Evolutionary conservation across 495 filamentous ascomycete genomes (phyloP).

Genomic region (Trichocladium antarcticum): DNA sequence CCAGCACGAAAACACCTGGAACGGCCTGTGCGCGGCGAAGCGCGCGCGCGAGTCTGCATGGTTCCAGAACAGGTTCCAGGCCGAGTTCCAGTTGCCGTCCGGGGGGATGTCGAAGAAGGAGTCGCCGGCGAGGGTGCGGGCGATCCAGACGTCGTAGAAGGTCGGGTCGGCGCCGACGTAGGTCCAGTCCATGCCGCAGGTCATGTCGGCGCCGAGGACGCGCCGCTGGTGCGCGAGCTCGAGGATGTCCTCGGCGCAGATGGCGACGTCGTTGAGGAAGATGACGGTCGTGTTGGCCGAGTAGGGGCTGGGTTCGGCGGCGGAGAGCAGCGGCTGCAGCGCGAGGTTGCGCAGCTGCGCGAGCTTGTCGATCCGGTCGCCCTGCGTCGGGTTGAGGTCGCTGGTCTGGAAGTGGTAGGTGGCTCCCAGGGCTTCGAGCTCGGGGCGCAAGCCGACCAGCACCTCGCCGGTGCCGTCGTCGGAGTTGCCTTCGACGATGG

Average conservation of each 20-base stretch:
- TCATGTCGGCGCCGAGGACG: conserved; percentile 39
- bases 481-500: conserved; percentile 41
- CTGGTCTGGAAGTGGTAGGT: conserved; percentile 31
- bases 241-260: conserved; percentile 43
- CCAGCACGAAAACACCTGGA: conserved; percentile 48
- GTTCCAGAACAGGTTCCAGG: conserved; percentile 40
- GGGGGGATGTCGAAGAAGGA: conserved; percentile 40
- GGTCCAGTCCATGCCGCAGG: conserved; percentile 46
- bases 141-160: conserved; percentile 45
- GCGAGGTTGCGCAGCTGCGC: conserved; percentile 38
- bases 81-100: conserved; percentile 33
- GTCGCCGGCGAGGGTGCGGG: conserved; percentile 39
- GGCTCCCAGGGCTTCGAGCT: conserved; percentile 26
- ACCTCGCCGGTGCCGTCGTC: conserved; percentile 42
- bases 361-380: conserved; percentile 31
- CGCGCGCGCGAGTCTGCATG: conserved; percentile 21
- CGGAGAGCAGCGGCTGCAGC: conserved; percentile 27
- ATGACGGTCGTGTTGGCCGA: conserved; percentile 32
- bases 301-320: neutral
- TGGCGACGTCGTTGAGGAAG: conserved; percentile 41
- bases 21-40: conserved; percentile 25
- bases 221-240: conserved; percentile 39
- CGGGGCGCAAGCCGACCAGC: conserved; percentile 24
- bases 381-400: conserved; percentile 27
- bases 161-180: conserved; percentile 26